Percentiles rank a stretch among this genome's conserved stretches.
These are phyloP conservation scores for Mycena polygramma DNA, from an alignment of 768 basidiomycete genomes.

Conservation along the genomic window DNA sequence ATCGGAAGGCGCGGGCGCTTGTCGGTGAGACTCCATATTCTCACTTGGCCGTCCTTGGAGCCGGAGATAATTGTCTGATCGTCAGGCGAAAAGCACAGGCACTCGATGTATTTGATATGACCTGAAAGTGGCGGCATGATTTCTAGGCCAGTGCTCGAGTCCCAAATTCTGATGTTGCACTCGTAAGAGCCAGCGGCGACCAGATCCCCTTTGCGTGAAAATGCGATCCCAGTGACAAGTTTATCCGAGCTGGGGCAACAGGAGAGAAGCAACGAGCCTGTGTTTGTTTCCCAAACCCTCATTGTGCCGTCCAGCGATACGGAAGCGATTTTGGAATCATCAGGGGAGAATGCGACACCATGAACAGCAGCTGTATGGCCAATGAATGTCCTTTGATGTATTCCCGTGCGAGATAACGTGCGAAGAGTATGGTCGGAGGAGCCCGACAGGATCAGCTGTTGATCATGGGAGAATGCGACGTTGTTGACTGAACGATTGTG, in stretches of 20 bases:
- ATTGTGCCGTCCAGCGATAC: background rate
- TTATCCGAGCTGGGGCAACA: background rate
- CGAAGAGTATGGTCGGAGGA: background rate
- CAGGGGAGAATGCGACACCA: constrained; percentile 1
- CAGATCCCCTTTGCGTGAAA: background rate
- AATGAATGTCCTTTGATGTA: background rate
- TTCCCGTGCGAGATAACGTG: background rate
- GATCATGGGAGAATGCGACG: constrained; percentile 11
- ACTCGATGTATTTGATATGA: background rate
- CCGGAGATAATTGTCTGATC: background rate
- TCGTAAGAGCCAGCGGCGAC: background rate
- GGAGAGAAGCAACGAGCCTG: background rate
- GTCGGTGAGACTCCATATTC: background rate
- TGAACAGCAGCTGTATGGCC: background rate
- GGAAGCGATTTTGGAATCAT: constrained; percentile 4
- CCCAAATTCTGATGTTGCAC: constrained; percentile 4
- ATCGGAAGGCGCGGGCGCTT: background rate
- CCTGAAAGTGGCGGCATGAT: too few species aligned
- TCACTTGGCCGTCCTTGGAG: background rate
- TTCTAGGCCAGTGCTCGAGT: background rate
- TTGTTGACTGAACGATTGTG: background rate
- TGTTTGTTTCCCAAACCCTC: constrained; percentile 7
- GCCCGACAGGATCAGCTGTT: background rate
- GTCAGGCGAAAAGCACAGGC: background rate
- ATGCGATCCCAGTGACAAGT: background rate